Conservation (phyloP, 176 grass and related monocot species). For the Oryza nivara region DNA sequence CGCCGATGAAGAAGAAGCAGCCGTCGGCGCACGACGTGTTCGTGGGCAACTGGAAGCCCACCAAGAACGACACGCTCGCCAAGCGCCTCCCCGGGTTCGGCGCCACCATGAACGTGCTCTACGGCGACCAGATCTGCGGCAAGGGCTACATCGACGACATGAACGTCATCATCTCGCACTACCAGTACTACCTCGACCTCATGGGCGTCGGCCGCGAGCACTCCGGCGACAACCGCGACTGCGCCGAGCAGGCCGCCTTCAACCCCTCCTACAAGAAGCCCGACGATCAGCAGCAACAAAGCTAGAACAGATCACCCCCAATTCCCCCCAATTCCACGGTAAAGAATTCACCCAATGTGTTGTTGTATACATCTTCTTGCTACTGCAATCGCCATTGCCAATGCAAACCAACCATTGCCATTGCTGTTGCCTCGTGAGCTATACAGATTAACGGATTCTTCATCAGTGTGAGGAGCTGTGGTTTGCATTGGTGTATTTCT, state of each 20-base stretch:
- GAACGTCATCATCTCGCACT: constrained; percentile 89
- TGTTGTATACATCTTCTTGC: too few relatives aligned
- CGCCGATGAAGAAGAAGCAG: constrained; percentile 84
- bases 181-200: constrained; percentile 93
- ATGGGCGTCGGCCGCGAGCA: constrained; percentile 69
- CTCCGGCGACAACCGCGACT: constrained; percentile 72
- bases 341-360: too few relatives aligned
- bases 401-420: not conserved
- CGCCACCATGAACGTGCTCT: constrained; percentile 90
- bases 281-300: constrained; percentile 41
- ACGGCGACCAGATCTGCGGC: constrained; percentile 72
- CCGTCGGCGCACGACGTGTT: constrained; percentile 86
- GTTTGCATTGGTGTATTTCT: constrained; percentile 35
- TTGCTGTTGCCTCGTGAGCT: not conserved
- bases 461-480: constrained; percentile 15
- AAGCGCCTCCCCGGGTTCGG: constrained; percentile 82
- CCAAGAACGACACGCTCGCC: constrained; percentile 73
- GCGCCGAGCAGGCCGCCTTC: constrained; percentile 69
- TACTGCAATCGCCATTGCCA: not conserved
- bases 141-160: constrained; percentile 66
- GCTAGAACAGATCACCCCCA: constrained; percentile 4
- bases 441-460: not conserved
- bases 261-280: constrained; percentile 56
- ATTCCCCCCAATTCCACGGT: not conserved
- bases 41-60: constrained; percentile 86